Percentiles rank a stretch among this genome's conserved stretches.
These are phyloP conservation scores for Trichoderma afroharzianum DNA, from an alignment of 2,329 filamentous ascomycete genomes.

Conservation along the genomic window DNA sequence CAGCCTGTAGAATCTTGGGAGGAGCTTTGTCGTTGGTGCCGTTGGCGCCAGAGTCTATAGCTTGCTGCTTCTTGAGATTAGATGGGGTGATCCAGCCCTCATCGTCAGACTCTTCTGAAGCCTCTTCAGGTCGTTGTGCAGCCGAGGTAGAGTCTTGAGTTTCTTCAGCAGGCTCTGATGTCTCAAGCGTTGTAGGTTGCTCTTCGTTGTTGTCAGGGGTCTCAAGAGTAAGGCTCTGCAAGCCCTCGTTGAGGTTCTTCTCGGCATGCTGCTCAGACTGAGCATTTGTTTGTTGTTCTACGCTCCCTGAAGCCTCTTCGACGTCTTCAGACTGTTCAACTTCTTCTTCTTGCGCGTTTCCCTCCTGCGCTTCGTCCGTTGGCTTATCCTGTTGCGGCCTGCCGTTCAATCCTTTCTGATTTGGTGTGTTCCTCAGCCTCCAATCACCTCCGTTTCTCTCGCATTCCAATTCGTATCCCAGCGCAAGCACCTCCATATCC, in stretches of 20 bases:
- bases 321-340: slow-evolving; percentile 25
- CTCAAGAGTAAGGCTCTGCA: slow-evolving; percentile 27
- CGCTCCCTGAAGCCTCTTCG: slow-evolving; percentile 1
- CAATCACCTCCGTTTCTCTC: slow-evolving; percentile 88
- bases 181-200: neutral
- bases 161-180: slow-evolving; percentile 2
- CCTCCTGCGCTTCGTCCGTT: slow-evolving; percentile 26
- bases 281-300: slow-evolving; percentile 18
- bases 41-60: slow-evolving; percentile 53
- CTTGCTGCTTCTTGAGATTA: slow-evolving; percentile 83
- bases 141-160: slow-evolving; percentile 17
- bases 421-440: slow-evolving; percentile 73
- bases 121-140: slow-evolving; percentile 29
- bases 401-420: slow-evolving; percentile 75
- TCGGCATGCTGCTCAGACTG: slow-evolving; percentile 20
- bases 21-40: slow-evolving; percentile 46
- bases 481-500: slow-evolving; percentile 83
- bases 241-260: slow-evolving; percentile 19
- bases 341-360: slow-evolving; percentile 16
- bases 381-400: slow-evolving; percentile 33
- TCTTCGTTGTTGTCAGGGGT: neutral
- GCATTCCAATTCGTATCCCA: slow-evolving; percentile 92
- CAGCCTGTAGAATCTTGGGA: slow-evolving; percentile 71
- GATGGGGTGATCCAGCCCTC: slow-evolving; percentile 93
- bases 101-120: slow-evolving; percentile 47